These are phyloP conservation scores for Nothophaeocryptopus gaeumannii DNA, from an alignment of 2,329 filamentous ascomycete species.

Conservation along the genomic window DNA sequence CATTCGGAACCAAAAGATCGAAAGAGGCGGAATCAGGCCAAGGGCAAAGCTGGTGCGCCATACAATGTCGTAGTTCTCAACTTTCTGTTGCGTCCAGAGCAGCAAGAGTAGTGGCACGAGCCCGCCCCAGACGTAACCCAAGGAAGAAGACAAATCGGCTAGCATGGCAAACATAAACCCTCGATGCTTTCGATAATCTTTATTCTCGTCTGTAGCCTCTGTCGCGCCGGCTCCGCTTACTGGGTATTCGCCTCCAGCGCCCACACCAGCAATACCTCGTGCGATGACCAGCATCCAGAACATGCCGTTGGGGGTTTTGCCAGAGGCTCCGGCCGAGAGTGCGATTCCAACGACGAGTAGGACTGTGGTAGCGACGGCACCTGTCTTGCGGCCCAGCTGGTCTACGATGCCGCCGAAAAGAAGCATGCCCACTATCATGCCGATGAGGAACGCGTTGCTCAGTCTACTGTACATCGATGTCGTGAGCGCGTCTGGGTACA, in stretches of 20 bases:
- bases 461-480: conserved; percentile 32
- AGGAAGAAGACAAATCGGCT: conserved; percentile 49
- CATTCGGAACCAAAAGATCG: conserved; percentile 66
- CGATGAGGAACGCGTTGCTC: conserved; percentile 38
- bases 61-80: conserved; percentile 48
- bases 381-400: conserved; percentile 35
- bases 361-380: conserved; percentile 35
- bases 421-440: conserved; percentile 37
- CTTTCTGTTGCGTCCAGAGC: conserved; percentile 47
- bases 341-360: conserved; percentile 35
- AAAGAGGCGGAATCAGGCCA: conserved; percentile 68
- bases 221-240: conserved; percentile 49
- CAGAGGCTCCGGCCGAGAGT: conserved; percentile 31
- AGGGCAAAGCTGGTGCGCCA: conserved; percentile 81
- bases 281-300: conserved; percentile 47
- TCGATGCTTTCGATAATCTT: conserved; percentile 44
- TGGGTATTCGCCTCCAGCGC: conserved; percentile 52
- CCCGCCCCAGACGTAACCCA: conserved; percentile 53
- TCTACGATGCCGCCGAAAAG: conserved; percentile 35
- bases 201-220: conserved; percentile 54
- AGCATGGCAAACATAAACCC: conserved; percentile 59
- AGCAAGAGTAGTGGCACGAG: conserved; percentile 48
- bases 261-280: conserved; percentile 46
- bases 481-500: conserved; percentile 35
- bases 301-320: conserved; percentile 31